phyloP scores from a whole-genome alignment of 1,284 basidiomycete genomes.

The Amylostereum areolatum region DNA sequence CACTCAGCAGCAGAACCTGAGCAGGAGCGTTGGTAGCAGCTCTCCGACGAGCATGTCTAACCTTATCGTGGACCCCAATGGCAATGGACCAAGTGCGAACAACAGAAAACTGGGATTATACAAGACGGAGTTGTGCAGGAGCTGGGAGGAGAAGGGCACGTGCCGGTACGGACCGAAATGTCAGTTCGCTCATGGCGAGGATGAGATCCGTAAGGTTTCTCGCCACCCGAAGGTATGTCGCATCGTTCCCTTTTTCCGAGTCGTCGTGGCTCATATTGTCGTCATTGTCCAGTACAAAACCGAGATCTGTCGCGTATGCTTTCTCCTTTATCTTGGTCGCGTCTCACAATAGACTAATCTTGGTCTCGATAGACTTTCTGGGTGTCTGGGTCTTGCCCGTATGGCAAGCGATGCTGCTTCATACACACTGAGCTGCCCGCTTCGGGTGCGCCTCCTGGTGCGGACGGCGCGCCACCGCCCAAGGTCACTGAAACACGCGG shows the following conservation, averaged over 20 bases:
- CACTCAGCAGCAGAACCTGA: constrained; percentile 16
- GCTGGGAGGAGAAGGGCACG: constrained; percentile 90
- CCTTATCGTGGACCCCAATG: constrained; percentile 25
- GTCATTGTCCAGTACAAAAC: constrained; percentile 70
- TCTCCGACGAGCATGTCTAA: constrained; percentile 2
- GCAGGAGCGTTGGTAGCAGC: constrained; percentile 4
- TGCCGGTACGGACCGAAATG: constrained; percentile 85
- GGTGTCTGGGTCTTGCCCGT: constrained; percentile 86
- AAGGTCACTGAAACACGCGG: constrained; percentile 50
- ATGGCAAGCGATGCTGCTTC: constrained; percentile 87
- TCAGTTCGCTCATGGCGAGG: constrained; percentile 87
- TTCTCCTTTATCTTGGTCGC: constrained; percentile 7
- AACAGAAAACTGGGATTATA: constrained; percentile 85
- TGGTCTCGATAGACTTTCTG: constrained; percentile 65
- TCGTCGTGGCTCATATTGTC: constrained; percentile 5
- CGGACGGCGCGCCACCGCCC: constrained; percentile 44
- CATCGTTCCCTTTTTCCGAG: background rate
- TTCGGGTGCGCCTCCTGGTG: constrained; percentile 44
- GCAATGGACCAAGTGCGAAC: constrained; percentile 73
- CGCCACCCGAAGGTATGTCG: constrained; percentile 77
- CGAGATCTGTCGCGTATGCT: constrained; percentile 78
- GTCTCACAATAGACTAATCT: constrained; percentile 8
- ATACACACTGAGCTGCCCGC: constrained; percentile 80
- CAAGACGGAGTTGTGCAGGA: constrained; percentile 89
- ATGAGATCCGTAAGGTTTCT: constrained; percentile 74